Evolutionary conservation across 2,329 filamentous ascomycete genomes (phyloP), one percentile per base, ranked within the genome.

Genomic region (Trichophyton rubrum): DNA sequence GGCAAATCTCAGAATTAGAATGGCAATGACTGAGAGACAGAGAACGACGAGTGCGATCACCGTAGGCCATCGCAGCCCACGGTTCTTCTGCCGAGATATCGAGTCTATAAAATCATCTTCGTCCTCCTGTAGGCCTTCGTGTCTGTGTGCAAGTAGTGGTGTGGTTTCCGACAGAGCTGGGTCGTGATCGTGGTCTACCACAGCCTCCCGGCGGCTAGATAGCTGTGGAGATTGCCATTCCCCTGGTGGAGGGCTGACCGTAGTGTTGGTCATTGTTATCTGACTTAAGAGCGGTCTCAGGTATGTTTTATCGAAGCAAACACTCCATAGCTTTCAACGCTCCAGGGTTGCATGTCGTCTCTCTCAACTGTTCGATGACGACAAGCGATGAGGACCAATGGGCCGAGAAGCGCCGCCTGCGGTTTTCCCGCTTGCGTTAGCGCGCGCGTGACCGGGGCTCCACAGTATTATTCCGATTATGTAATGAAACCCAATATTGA

Each of bases 1-100:
- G 59, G 95, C 82, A 74, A 96, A 96, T 15, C 85, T 89, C 60
- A 92, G 77, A 15, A 87, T 74, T 62, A 96, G 85, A 66, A 95
- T 89, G 30, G 80, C 71, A 22, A 92, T 67, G 4, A 86, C 78
- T 5, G 85, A 68, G 1, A 82, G 66, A 56, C 81, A 87, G 7
- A 97, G 75, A 1, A 87, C 61, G 1, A 80, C 66, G 63, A 96
- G 82, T 33, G 91, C 87, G 41, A 95, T 79, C 35, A 90, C 78
- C 41, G 87, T 92, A 7, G 89, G 86, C 89, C 89, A 95, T 75
- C 85, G 78, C 65, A 78, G 76, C 27, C 67, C 64, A 24, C 62
- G 64, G 65, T 38, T 65, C 66, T 61, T 62, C 63, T 5, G 27
- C 20, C 11, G 17, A 7, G 35, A 22, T 35, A 38, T 13, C 5